Percentiles rank a stretch among this genome's conserved stretches.
These are phyloP conservation scores for Magnolia kwangsiensis DNA, from an alignment of 164 flowering plant species.

Conservation along the genomic window DNA sequence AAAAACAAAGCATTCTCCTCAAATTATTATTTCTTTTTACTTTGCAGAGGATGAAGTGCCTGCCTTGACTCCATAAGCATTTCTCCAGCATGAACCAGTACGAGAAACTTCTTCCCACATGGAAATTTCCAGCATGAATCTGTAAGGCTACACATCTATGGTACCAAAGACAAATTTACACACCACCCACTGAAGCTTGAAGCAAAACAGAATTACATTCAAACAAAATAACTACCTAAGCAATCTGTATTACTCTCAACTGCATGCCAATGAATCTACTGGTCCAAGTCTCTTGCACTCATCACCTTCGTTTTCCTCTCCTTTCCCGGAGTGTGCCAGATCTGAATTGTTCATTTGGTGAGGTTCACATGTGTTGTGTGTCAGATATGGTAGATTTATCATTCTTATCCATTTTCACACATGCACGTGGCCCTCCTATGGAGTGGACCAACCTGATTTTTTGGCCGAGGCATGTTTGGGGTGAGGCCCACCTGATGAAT, in stretches of 20 bases:
- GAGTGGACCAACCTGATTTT: no score
- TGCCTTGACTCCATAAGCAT: conserved; percentile 37
- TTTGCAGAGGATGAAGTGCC: conserved; percentile 83
- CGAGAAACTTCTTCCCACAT: background rate
- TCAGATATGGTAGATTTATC: no score
- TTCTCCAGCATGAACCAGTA: background rate
- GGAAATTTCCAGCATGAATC: background rate
- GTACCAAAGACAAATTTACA: no score
- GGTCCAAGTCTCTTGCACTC: background rate
- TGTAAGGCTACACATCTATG: background rate
- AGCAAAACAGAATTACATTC: background rate
- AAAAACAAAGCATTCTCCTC: background rate
- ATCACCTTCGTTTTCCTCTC: conserved; percentile 8
- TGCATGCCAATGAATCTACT: background rate
- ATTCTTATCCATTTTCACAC: no score
- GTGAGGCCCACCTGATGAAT: no score
- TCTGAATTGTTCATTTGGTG: no score
- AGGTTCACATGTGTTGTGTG: no score
- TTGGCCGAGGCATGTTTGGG: no score
- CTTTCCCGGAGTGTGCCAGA: background rate
- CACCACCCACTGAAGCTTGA: no score
- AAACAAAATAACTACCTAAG: background rate
- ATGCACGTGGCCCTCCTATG: no score
- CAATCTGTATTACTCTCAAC: background rate
- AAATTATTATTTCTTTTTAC: background rate